Evolutionary conservation across 2,329 filamentous ascomycete genomes (phyloP).

Genomic region (Ilyonectria destructans): DNA sequence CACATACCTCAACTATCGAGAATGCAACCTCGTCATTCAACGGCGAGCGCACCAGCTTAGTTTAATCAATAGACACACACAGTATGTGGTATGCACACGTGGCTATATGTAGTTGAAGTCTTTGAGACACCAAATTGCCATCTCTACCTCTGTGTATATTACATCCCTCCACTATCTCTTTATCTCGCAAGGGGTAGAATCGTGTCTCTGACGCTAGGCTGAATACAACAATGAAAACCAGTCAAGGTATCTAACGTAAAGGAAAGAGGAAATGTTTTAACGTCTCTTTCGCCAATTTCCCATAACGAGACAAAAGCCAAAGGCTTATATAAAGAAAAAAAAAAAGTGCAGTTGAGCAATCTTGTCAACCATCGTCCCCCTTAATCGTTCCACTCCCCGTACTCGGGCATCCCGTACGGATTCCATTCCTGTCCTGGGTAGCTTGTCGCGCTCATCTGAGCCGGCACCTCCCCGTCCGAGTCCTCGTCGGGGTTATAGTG

Average conservation of each 20-base stretch:
- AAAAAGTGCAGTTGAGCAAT: not conserved
- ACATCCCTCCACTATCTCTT: not conserved
- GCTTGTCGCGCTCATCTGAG: conserved; percentile 77
- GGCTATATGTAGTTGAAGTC: not conserved
- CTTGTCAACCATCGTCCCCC: conserved; percentile 1
- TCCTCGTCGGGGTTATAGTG: conserved; percentile 58
- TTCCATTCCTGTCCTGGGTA: conserved; percentile 83
- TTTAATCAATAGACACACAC: not conserved
- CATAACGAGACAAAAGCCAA: not conserved
- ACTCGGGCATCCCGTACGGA: conserved; percentile 62
- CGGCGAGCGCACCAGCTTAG: not conserved
- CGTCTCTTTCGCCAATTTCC: not conserved
- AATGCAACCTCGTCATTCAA: not conserved
- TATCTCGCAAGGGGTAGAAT: conserved; percentile 4
- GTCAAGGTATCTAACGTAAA: not conserved
- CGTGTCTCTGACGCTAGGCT: not conserved
- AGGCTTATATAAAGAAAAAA: conserved; percentile 4
- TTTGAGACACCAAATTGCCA: not conserved
- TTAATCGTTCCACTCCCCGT: conserved; percentile 49
- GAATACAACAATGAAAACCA: not conserved
- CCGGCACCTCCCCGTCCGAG: conserved; percentile 51
- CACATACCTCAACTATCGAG: not conserved
- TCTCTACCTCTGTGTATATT: conserved; percentile 10
- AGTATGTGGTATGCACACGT: too few species aligned
- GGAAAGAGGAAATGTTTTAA: not conserved